A percentile compares a stretch with the other conserved stretches of the same genome.
phyloP scores from a whole-genome alignment of 1,139 yeast species.

The Trichomonascaceae sp. region DNA sequence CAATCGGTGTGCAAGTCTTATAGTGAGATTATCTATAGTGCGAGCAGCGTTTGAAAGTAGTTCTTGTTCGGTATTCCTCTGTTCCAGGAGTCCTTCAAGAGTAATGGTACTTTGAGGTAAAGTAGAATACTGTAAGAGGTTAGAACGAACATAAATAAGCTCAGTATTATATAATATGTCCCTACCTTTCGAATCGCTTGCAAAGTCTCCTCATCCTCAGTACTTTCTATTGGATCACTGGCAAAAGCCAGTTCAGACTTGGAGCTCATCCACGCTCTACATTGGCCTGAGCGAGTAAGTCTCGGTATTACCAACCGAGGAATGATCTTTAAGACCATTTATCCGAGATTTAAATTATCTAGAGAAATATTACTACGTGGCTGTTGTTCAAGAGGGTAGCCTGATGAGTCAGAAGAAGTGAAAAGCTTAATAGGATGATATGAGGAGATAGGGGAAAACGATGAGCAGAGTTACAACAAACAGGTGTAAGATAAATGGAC shows the following conservation, averaged over 20 bases:
- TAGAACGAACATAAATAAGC: too few species aligned
- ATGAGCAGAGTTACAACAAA: too few species aligned
- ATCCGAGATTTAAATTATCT: neutral
- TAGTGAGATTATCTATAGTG: conserved; percentile 41
- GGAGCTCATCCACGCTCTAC: neutral
- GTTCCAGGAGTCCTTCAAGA: conserved; percentile 24
- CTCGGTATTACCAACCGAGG: neutral
- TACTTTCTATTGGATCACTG: neutral
- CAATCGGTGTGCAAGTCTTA: conserved; percentile 51
- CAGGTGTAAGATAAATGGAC: too few species aligned
- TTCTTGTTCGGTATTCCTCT: conserved; percentile 24
- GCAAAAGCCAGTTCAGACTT: neutral
- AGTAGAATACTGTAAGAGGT: neutral
- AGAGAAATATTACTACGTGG: neutral
- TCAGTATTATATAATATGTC: too few species aligned
- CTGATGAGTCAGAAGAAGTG: neutral
- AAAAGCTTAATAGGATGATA: too few species aligned
- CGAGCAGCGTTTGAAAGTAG: conserved; percentile 35
- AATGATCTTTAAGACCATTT: neutral
- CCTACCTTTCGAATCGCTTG: neutral
- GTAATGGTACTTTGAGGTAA: conserved; percentile 12
- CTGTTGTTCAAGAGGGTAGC: neutral
- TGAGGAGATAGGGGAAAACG: too few species aligned
- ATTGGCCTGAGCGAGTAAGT: neutral
- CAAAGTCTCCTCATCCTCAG: conserved; percentile 1